Percentiles rank a stretch among this genome's conserved stretches.
Evolutionary conservation across 352 stramenopile genomes (phyloP).

Genomic region (Phytophthora boehmeriae): DNA sequence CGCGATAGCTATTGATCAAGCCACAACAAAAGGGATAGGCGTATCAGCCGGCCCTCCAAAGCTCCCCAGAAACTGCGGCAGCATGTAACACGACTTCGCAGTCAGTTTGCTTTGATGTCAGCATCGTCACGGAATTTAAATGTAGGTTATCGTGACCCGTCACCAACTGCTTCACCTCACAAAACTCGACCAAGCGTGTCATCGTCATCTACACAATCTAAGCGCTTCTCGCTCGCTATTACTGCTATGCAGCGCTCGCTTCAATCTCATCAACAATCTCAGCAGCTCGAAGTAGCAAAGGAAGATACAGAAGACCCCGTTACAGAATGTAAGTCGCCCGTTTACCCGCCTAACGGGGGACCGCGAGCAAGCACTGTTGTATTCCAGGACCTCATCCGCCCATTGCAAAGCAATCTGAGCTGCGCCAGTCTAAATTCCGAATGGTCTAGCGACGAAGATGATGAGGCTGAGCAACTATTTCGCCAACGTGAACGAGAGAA

Average conservation of each 20-base stretch:
- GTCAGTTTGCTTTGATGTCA: constrained; percentile 40
- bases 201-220: constrained; percentile 11
- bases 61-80: constrained; percentile 60
- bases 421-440: constrained; percentile 40
- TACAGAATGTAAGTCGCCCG: not conserved
- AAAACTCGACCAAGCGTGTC: constrained; percentile 18
- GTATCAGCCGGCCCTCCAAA: constrained; percentile 27
- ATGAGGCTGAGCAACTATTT: constrained; percentile 37
- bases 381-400: constrained; percentile 60
- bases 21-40: constrained; percentile 9
- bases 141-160: constrained; percentile 17
- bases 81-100: constrained; percentile 54
- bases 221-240: constrained; percentile 25
- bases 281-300: constrained; percentile 30
- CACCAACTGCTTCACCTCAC: constrained; percentile 9
- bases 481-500: constrained; percentile 52
- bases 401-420: constrained; percentile 64
- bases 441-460: constrained; percentile 44
- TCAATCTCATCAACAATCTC: constrained; percentile 36
- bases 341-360: constrained; percentile 2
- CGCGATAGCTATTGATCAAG: constrained; percentile 5
- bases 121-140: constrained; percentile 21
- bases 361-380: constrained; percentile 6
- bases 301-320: constrained; percentile 14
- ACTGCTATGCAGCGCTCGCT: constrained; percentile 39